Percentiles rank a stretch among this genome's conserved stretches.
Evolutionary conservation across 768 basidiomycete species (phyloP).

Genomic region (Phylloporus sp.): DNA sequence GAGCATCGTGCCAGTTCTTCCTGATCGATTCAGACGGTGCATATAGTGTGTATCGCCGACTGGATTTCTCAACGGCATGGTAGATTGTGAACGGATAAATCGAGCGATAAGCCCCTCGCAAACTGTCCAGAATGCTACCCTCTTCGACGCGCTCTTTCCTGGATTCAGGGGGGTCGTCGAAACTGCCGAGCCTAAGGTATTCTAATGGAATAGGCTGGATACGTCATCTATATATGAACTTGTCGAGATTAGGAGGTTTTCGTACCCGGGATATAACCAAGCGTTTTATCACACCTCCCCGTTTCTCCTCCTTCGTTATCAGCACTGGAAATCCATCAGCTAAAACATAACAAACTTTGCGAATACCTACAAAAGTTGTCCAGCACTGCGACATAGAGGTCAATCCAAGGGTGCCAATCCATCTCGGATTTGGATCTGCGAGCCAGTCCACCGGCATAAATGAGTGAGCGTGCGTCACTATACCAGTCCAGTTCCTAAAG

Average conservation of each 20-base stretch:
- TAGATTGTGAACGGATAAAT: slow-evolving; percentile 77
- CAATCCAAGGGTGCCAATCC: slow-evolving; percentile 66
- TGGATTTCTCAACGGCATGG: slow-evolving; percentile 53
- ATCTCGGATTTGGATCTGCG: slow-evolving; percentile 60
- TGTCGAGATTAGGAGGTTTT: neutral
- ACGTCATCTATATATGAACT: slow-evolving; percentile 8
- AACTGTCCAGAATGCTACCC: slow-evolving; percentile 49
- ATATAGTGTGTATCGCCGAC: slow-evolving; percentile 69
- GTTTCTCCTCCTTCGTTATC: slow-evolving; percentile 57
- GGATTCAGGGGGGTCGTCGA: slow-evolving; percentile 52
- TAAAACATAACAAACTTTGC: neutral
- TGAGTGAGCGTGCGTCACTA: slow-evolving; percentile 66
- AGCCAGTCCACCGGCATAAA: slow-evolving; percentile 60
- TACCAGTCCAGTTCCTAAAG: slow-evolving; percentile 77
- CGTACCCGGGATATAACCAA: slow-evolving; percentile 63
- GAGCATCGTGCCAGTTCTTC: slow-evolving; percentile 55
- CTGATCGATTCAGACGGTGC: slow-evolving; percentile 53
- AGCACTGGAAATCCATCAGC: slow-evolving; percentile 43
- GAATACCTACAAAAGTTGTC: slow-evolving; percentile 67
- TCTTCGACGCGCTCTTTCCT: slow-evolving; percentile 62
- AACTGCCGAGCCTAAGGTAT: slow-evolving; percentile 68
- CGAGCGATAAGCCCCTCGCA: slow-evolving; percentile 47
- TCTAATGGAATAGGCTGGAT: slow-evolving; percentile 72
- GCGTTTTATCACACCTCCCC: slow-evolving; percentile 45
- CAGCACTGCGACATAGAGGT: slow-evolving; percentile 59